Evolutionary conservation across 352 stramenopile genomes (phyloP), one percentile per base, ranked within the genome.

Genomic region (Globisporangium spiculum): DNA sequence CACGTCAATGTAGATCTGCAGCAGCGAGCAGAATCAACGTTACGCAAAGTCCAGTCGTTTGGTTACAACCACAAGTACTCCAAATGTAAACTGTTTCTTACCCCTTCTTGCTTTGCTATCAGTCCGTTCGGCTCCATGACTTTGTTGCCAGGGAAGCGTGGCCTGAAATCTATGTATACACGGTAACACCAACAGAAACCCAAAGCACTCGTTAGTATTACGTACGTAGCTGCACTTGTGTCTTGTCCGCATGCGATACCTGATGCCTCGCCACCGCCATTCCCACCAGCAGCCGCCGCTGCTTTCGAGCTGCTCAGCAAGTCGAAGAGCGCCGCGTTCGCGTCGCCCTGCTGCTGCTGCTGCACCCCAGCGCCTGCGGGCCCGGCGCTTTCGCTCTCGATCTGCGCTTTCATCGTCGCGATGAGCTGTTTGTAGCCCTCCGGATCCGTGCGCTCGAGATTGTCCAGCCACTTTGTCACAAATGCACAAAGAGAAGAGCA

Each of bases 381-480:
- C 7, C 38, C 67, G 1, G 75, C 7, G 32, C 67, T 72, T 27
- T 74, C 75, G 14, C 72, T 66, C 48, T 84, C 73, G 18, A 91
- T 50, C 71, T 91, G 79, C 56, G 71, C 76, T 66, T 89, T 71
- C 84, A 94, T 90, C 27, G 79, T 81, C 9, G 72, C 67, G n/a
- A 94, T 80, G 30, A 92, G 73, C 24, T 80, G 70, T 48, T 81
- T 70, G 70, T 93, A 94, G 63, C 73, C 73, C 60, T 88, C 72
- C 3, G 87, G 85, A 60, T 94, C 85, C 10, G 80, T 88, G 54
- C 79, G 79, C 60, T 90, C 81, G 61, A 94, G 67, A 57, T 87
- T 81, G 57, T 94, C 85, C 41, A 94, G 75, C 73, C 77, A 88
- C 87, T 94, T 56, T 16, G 41, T 9, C 9, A 38, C 14, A 30